Percentiles rank a stretch among this genome's conserved stretches.
These are phyloP conservation scores for Diaporthe eres DNA, from an alignment of 2,329 filamentous ascomycete genomes.

Conservation along the genomic window DNA sequence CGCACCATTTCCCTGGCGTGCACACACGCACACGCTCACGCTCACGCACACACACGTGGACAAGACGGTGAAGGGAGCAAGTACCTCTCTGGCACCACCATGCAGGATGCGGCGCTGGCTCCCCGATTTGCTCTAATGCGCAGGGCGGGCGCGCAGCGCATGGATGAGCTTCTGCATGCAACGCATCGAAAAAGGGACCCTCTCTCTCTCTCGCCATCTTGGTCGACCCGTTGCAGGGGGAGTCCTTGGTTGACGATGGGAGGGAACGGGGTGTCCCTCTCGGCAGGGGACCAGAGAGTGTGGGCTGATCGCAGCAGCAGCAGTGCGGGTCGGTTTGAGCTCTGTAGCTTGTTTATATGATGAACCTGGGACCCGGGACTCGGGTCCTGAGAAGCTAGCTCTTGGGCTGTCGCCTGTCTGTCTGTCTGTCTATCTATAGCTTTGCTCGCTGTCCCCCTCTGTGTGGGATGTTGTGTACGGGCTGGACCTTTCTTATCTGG, in stretches of 20 bases:
- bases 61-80: constrained; percentile 9
- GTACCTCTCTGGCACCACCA: constrained; percentile 15
- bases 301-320: neutral
- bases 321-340: constrained; percentile 5
- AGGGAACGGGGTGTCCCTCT: neutral
- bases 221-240: constrained; percentile 6
- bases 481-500: neutral
- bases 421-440: neutral
- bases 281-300: constrained; percentile 9
- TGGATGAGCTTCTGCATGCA: neutral
- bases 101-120: neutral
- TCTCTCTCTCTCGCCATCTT: neutral
- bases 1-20: neutral
- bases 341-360: constrained; percentile 12
- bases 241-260: neutral
- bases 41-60: neutral
- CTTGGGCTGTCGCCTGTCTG: neutral
- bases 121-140: neutral
- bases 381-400: neutral
- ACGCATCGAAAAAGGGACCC: neutral
- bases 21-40: neutral
- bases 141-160: neutral
- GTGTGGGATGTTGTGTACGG: neutral
- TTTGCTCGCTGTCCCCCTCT: neutral
- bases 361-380: neutral